A percentile compares a stretch with the other conserved stretches of the same genome.
These are phyloP conservation scores for Talaromyces sp. DNA, from an alignment of 2,329 filamentous ascomycete genomes.

Conservation along the genomic window DNA sequence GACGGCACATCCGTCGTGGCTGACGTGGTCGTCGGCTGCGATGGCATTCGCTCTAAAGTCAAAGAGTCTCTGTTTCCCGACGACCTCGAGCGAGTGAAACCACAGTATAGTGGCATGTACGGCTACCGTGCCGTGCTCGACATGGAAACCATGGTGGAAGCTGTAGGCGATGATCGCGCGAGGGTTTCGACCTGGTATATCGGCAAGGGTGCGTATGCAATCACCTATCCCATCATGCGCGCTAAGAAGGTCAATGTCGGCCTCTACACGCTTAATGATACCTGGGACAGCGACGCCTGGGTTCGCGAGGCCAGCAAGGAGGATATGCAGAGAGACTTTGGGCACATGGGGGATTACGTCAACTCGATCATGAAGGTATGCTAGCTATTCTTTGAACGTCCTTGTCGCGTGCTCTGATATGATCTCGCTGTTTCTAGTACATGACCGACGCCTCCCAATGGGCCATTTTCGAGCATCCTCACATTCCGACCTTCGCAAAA, in stretches of 20 bases:
- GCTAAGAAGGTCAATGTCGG: constrained; percentile 31
- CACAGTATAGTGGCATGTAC: constrained; percentile 32
- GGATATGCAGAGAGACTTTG: constrained; percentile 26
- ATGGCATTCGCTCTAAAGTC: constrained; percentile 31
- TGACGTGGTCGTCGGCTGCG: constrained; percentile 33
- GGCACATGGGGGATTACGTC: constrained; percentile 26
- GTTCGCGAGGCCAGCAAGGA: constrained; percentile 26
- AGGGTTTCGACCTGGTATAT: constrained; percentile 29
- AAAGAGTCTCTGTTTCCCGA: constrained; percentile 25
- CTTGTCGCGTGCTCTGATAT: background rate
- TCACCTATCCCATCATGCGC: constrained; percentile 32
- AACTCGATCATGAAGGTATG: constrained; percentile 25
- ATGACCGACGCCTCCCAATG: constrained; percentile 25
- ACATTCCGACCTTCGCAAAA: constrained; percentile 27
- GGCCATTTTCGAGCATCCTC: constrained; percentile 33
- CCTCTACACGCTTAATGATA: constrained; percentile 24
- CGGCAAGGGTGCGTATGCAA: constrained; percentile 27
- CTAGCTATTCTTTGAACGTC: background rate
- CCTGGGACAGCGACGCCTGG: constrained; percentile 30
- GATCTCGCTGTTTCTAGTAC: background rate
- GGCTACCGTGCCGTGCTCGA: constrained; percentile 32
- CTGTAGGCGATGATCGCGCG: constrained; percentile 30
- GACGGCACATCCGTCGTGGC: constrained; percentile 27
- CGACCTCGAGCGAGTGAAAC: constrained; percentile 16
- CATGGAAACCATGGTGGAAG: constrained; percentile 30